A percentile compares a stretch with the other conserved stretches of the same genome.
Conservation (phyloP, 2,329 filamentous ascomycete species). For the Cercospora zeae-maydis region DNA sequence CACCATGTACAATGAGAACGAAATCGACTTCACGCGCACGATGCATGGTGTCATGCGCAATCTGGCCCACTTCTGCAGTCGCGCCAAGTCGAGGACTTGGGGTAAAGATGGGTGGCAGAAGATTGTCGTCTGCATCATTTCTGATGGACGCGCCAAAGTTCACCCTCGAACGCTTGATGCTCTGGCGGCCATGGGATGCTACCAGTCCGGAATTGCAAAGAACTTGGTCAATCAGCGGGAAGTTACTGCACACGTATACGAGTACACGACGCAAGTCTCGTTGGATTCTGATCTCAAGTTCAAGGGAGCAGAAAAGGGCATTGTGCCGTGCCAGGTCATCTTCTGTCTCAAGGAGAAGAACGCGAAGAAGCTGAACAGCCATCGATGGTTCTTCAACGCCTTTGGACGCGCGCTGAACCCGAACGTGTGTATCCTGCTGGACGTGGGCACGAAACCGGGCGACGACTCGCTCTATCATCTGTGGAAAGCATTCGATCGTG, state of each 20-base stretch:
- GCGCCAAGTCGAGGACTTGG: constrained; percentile 90
- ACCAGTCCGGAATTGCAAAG: constrained; percentile 97
- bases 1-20: constrained; percentile 99
- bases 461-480: constrained; percentile 91
- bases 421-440: constrained; percentile 93
- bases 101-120: constrained; percentile 98
- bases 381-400: constrained; percentile 99
- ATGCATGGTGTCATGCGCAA: constrained; percentile 99
- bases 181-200: constrained; percentile 92
- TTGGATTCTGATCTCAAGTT: constrained; percentile 95
- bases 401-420: constrained; percentile 90
- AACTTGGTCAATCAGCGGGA: constrained; percentile 95
- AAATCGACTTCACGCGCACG: constrained; percentile 91
- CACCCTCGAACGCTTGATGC: constrained; percentile 91
- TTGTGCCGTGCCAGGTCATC: constrained; percentile 95
- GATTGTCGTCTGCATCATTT: constrained; percentile 95
- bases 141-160: constrained; percentile 89
- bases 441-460: constrained; percentile 91
- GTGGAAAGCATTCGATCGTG: constrained; percentile 98
- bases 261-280: constrained; percentile 97
- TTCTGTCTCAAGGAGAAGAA: constrained; percentile 99
- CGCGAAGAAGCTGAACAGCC: constrained; percentile 94
- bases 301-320: constrained; percentile 98
- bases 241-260: constrained; percentile 95
- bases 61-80: constrained; percentile 91